Evolutionary conservation across 1,139 yeast genomes (phyloP).

Genomic region (Scheffersomyces segobiensis): DNA sequence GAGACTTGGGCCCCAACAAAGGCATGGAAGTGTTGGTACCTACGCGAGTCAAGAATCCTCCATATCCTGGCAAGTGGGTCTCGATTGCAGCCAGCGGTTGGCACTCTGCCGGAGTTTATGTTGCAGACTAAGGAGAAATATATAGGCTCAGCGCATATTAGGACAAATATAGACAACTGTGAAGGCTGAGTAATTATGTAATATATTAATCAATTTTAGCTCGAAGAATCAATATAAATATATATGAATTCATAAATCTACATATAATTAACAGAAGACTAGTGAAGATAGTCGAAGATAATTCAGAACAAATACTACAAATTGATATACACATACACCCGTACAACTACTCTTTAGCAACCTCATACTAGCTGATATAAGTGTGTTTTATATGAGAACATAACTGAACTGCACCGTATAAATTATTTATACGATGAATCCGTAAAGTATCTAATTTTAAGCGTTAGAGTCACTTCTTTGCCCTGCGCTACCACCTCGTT

Average conservation of each 20-base stretch:
- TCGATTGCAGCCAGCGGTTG: constrained; percentile 76
- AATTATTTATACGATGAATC: background rate
- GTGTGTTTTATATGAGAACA: background rate
- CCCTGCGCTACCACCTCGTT: background rate
- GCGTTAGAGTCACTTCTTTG: background rate
- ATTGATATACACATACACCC: background rate
- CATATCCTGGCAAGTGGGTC: constrained; percentile 40
- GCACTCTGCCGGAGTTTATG: constrained; percentile 64
- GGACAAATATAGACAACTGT: background rate
- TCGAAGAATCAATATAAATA: no score
- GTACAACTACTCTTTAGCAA: no score
- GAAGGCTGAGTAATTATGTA: background rate
- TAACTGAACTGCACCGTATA: background rate
- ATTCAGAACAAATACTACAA: background rate
- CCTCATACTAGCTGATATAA: no score
- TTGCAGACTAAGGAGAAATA: constrained; percentile 10
- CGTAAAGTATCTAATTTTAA: background rate
- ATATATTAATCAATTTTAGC: background rate
- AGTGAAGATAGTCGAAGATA: background rate
- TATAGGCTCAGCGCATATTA: background rate
- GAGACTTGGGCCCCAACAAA: constrained; percentile 30
- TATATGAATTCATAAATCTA: no score
- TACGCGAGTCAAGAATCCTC: constrained; percentile 30
- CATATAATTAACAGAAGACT: background rate
- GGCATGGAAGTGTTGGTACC: constrained; percentile 50